Evolutionary conservation across 1,139 yeast species (phyloP).

Genomic region (Protomyces pachydermus): DNA sequence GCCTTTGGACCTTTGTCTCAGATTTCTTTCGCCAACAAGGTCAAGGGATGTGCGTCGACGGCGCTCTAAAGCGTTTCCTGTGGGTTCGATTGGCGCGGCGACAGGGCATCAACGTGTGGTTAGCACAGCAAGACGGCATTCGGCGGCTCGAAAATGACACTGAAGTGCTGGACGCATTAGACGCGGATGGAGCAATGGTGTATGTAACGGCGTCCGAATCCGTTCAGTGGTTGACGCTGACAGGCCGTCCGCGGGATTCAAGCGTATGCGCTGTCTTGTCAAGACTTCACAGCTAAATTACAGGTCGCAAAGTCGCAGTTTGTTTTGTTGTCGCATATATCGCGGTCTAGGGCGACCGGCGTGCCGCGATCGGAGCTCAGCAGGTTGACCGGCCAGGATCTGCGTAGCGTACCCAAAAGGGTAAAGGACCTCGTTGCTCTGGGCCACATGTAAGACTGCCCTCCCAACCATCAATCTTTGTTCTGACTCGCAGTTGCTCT

Average conservation of each 20-base stretch:
- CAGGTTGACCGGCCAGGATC: conserved; percentile 12
- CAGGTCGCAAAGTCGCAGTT: conserved; percentile 8
- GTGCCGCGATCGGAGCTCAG: conserved; percentile 2
- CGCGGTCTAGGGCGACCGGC: conserved; percentile 2
- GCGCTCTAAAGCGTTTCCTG: conserved; percentile 1
- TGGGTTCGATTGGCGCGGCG: not conserved
- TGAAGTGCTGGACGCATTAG: not conserved
- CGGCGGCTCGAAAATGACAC: not conserved
- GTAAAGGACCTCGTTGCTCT: not conserved
- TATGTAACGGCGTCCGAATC: conserved; percentile 3
- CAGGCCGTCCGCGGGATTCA: conserved; percentile 12
- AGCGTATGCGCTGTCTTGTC: not conserved
- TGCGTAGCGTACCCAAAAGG: conserved; percentile 22
- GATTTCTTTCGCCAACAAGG: not conserved
- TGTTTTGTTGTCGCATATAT: conserved; percentile 7
- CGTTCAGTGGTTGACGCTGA: conserved; percentile 14
- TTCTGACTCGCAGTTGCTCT: not conserved
- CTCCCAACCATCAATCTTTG: not conserved
- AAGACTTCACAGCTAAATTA: not conserved
- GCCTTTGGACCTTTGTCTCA: conserved; percentile 1
- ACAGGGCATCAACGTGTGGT: not conserved
- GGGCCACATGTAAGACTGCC: conserved; percentile 11
- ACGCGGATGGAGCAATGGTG: not conserved
- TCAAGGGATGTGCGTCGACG: not conserved
- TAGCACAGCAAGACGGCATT: no score